Conservation (phyloP, 2,329 filamentous ascomycete genomes). For the Mycosphaerella arachidis region DNA sequence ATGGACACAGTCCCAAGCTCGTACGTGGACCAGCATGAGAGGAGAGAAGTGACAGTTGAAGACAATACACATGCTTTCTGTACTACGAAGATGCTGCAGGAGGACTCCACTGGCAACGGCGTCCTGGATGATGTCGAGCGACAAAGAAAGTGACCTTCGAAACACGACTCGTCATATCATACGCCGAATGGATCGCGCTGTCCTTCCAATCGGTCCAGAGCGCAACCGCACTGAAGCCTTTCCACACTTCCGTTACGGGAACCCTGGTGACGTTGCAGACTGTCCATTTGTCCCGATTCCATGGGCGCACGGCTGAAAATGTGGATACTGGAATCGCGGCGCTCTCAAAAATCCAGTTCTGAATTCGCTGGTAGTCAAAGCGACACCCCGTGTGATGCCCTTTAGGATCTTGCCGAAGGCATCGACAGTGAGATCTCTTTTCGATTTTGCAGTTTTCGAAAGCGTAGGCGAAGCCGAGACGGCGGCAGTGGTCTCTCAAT, state of each 20-base stretch:
- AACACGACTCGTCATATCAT: not conserved
- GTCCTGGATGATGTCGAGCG: slow-evolving; percentile 9
- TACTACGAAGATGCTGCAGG: slow-evolving; percentile 47
- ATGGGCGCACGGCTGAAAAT: too few species aligned
- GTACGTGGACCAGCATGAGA: slow-evolving; percentile 55
- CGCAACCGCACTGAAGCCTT: not conserved
- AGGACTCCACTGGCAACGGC: slow-evolving; percentile 18
- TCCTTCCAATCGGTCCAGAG: not conserved
- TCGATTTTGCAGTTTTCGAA: not conserved
- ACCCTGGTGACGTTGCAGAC: too few species aligned
- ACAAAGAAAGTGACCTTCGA: not conserved
- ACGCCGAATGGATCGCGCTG: not conserved
- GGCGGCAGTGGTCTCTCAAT: not conserved
- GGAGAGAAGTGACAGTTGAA: slow-evolving; percentile 62
- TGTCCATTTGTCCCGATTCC: too few species aligned
- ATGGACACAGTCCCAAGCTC: slow-evolving; percentile 50
- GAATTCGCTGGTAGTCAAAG: too few species aligned
- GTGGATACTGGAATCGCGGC: too few species aligned
- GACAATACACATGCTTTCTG: slow-evolving; percentile 61
- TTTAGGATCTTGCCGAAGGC: too few species aligned
- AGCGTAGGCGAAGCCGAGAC: not conserved
- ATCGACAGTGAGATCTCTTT: too few species aligned
- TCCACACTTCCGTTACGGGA: not conserved
- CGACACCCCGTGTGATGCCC: too few species aligned
- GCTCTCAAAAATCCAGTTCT: too few species aligned